These are phyloP conservation scores for Millerozyma miso DNA, from an alignment of 805 yeast species.

Conservation along the genomic window DNA sequence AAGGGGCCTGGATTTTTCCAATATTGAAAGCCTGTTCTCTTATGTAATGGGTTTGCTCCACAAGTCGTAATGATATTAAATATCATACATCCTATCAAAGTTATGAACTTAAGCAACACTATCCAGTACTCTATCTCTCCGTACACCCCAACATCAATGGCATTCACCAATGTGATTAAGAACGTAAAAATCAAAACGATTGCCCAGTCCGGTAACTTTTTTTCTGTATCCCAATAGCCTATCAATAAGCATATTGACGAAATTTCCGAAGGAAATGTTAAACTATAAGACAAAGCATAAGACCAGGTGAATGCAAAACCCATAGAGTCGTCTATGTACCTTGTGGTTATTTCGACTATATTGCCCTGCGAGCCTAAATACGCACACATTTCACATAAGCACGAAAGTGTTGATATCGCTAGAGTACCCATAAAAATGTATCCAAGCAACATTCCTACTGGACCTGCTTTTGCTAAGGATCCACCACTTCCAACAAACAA, in stretches of 20 bases:
- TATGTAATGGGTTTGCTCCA: constrained; percentile 8
- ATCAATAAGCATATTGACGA: constrained; percentile 5
- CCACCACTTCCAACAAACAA: constrained; percentile 56
- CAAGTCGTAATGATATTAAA: constrained; percentile 4
- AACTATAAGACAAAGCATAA: constrained; percentile 13
- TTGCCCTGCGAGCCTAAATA: constrained; percentile 63
- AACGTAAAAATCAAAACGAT: constrained; percentile 5
- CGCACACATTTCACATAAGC: constrained; percentile 58
- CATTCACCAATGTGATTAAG: constrained; percentile 2
- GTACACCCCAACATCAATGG: constrained; percentile 6
- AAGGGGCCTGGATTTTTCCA: constrained; percentile 7
- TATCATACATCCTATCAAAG: constrained; percentile 4
- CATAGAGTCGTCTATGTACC: constrained; percentile 56
- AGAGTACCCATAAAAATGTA: constrained; percentile 48
- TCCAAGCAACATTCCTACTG: constrained; percentile 57
- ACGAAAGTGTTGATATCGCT: constrained; percentile 49
- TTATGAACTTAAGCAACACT: constrained; percentile 3
- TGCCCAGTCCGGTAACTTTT: constrained; percentile 6
- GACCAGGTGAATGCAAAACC: constrained; percentile 45
- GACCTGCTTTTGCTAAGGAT: constrained; percentile 52
- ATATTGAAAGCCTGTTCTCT: constrained; percentile 6
- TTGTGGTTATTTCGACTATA: constrained; percentile 55
- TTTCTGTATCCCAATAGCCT: constrained; percentile 8
- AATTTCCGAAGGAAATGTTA: constrained; percentile 5
- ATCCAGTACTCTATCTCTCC: constrained; percentile 10